Evolutionary conservation across 345 rosid species (phyloP), one percentile per base, ranked within the genome.

Genomic region (Hibiscus trionum): DNA sequence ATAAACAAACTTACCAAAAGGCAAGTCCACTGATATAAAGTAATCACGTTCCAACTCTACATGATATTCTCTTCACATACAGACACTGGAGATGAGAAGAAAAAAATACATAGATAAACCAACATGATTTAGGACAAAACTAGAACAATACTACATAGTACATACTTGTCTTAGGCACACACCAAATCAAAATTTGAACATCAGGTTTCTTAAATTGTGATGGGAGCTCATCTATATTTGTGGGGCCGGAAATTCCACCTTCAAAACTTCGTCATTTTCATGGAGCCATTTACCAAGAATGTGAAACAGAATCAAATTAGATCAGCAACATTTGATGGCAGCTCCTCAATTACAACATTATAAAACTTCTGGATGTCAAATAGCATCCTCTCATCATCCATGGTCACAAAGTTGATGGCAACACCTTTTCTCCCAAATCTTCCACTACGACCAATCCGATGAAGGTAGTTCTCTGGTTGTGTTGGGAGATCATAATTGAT

Each of bases 341-440:
- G 66, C 66, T 66, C 72, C 44, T 74, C 74, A 53, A 62, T 15
- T 1, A 56, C 73, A n/a, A 69, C 72, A 69, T 69, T 69, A 17
- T 55, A 69, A 9, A 53, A 69, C 66, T 24, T 67, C 74, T 76
- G 74, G 58, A 76, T 76, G 19, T 76, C 74, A 16, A 12, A 63
- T 7, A 76, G 63, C 78, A 76, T 70, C 47, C 65, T 70, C 63
- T 76, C 75, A 63, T 76, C 79, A 27, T 71, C 75, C 17, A 3
- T 76, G 19, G 79, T 76, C 24, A 72, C 72, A 16, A 76, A 76
- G 53, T 72, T 71, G 26, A 76, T 72, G 55, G 82, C 82, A 65
- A 76, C 81, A 78, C 82, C 80, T 60, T 81, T 77, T 56, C 80
- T 78, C 47, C 84, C 79, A 67, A 80, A 80, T 8, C 72, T 70